These are phyloP conservation scores for Cercospora zeina DNA, from an alignment of 2,329 filamentous ascomycete genomes.

Conservation along the genomic window DNA sequence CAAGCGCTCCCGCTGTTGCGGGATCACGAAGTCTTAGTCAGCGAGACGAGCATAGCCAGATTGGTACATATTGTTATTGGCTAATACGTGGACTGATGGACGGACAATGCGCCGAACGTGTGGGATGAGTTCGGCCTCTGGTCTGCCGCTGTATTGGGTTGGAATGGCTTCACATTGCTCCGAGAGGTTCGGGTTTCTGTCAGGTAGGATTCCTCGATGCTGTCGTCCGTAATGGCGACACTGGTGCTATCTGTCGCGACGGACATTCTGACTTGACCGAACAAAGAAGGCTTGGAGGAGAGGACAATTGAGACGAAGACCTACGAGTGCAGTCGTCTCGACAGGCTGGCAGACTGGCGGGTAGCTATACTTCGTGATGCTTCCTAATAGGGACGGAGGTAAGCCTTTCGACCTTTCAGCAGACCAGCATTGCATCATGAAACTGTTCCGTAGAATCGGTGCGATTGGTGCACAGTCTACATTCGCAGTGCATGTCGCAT, in stretches of 20 bases:
- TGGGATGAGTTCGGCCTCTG: slow-evolving; percentile 2
- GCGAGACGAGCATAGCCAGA: background rate
- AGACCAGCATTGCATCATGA: background rate
- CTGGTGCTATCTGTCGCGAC: background rate
- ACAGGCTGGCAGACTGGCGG: background rate
- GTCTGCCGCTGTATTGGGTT: slow-evolving; percentile 9
- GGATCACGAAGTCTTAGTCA: slow-evolving; percentile 3
- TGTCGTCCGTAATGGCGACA: background rate
- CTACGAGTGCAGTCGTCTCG: background rate
- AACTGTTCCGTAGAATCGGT: background rate
- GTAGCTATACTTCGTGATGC: background rate
- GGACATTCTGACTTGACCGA: background rate
- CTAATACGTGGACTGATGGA: too few relatives aligned
- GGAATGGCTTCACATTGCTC: slow-evolving; percentile 10
- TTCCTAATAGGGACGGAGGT: too few relatives aligned
- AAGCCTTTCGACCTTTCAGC: too few relatives aligned
- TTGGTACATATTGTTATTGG: too few relatives aligned
- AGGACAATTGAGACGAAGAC: background rate
- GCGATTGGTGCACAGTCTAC: background rate
- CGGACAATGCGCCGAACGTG: slow-evolving; percentile 9
- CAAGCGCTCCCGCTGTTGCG: slow-evolving; percentile 21
- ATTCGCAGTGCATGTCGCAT: background rate
- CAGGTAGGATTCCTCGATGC: slow-evolving; percentile 10
- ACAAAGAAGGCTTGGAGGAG: too few relatives aligned
- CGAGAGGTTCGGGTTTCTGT: slow-evolving; percentile 17